Base-by-base conservation (phyloP, 2,329 filamentous ascomycete genomes). In the Dothideomycetes sp. region DNA sequence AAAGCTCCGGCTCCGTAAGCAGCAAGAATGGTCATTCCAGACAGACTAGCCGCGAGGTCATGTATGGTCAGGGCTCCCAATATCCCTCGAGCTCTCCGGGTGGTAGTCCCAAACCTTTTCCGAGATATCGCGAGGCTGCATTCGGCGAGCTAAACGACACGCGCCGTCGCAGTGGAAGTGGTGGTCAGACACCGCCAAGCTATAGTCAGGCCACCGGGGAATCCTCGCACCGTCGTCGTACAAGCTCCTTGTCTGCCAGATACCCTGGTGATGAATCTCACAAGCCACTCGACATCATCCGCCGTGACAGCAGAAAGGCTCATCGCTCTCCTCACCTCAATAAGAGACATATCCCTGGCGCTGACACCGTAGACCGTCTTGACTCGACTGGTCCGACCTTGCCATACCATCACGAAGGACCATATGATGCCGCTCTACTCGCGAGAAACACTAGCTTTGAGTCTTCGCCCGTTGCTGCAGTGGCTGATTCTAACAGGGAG, bases 351-450 rank as follows among this genome's bases (percentile, higher is more conserved):
- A 70, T 81, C 12, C 74, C 79, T 18, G 73, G 73, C 34, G 73
- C 84, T 2, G 88, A 96, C 58, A 69, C 71, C 7, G 91, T 96
- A 52, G 89, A 95, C 57, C 66, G 68, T 4, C 75, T 96, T 1
- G 89, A 94, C 55, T 70, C 66, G 38, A 65, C 72, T 3, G 60
- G 73, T n/a, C 73, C 74, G 38, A 73, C 74, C 37, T 71, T 70
- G 14, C 63, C 71, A 2, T 94, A 94, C 60, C 89, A 95, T 59
- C 89, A 96, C 52, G 84, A 81, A 47, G 88, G 89, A 0, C 89
- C 89, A 0, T 96, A 84, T 51, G 89, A 96, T 56, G 85, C 88
- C 8, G 81, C 84, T 2, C 69, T 85, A 38, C 68, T 81, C 2
- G 75, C 82, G 10, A 74, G 84, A 35, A 95, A 95, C 62, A 68